phyloP scores from a whole-genome alignment of 768 basidiomycete species.

The Chlorophyllum brunneum region DNA sequence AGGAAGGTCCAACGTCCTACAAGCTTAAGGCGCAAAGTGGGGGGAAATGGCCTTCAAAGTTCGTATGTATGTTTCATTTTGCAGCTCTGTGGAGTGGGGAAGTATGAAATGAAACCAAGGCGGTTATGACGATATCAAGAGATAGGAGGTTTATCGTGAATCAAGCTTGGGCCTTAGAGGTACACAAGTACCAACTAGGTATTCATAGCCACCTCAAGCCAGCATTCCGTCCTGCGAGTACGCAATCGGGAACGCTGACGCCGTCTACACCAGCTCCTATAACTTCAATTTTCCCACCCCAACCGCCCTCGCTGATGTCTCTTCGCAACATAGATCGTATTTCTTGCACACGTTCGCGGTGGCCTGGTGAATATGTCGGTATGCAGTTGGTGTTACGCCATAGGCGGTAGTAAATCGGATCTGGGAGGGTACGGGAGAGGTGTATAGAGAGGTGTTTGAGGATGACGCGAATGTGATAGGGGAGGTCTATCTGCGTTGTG shows the following conservation, averaged over 20 bases:
- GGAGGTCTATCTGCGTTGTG: slow-evolving; percentile 16
- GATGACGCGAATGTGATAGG: slow-evolving; percentile 23
- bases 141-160: too few species aligned
- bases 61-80: too few species aligned
- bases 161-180: too few species aligned
- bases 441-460: slow-evolving; percentile 42
- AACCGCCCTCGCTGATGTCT: slow-evolving; percentile 17
- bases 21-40: too few species aligned
- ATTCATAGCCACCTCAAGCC: slow-evolving; percentile 20
- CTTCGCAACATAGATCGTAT: slow-evolving; percentile 38
- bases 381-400: slow-evolving; percentile 67
- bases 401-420: slow-evolving; percentile 50
- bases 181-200: neutral
- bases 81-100: too few species aligned
- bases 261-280: slow-evolving; percentile 86
- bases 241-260: slow-evolving; percentile 84
- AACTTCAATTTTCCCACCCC: slow-evolving; percentile 55
- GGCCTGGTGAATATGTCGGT: slow-evolving; percentile 72
- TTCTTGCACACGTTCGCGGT: slow-evolving; percentile 63
- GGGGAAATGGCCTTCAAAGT: too few species aligned
- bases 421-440: slow-evolving; percentile 43
- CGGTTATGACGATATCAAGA: too few species aligned
- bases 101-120: too few species aligned
- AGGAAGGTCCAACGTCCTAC: too few species aligned
- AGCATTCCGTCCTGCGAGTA: slow-evolving; percentile 65